These are phyloP conservation scores for Phoenix roebelenii DNA, from an alignment of 176 grass and related monocot genomes.

Conservation along the genomic window DNA sequence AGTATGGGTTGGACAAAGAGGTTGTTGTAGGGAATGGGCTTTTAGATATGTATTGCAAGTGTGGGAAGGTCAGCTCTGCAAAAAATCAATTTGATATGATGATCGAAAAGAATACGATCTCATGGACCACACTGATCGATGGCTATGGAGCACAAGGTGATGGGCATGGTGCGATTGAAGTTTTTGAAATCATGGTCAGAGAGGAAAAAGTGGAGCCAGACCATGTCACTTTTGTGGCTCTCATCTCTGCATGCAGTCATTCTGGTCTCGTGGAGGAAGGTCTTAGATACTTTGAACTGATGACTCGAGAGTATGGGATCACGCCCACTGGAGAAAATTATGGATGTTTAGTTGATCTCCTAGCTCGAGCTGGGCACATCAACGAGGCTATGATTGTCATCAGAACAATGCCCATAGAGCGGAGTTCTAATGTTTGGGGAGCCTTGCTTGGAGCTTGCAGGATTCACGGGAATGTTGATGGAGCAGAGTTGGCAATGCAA, in stretches of 20 bases:
- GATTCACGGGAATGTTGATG: conserved; percentile 18
- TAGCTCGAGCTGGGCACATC: conserved; percentile 22
- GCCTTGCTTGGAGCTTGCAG: neutral
- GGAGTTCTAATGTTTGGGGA: conserved; percentile 23
- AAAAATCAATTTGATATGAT: conserved; percentile 22
- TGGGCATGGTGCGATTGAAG: conserved; percentile 16
- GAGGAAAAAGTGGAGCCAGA: conserved; percentile 17
- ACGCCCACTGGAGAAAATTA: conserved; percentile 28
- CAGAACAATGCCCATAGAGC: conserved; percentile 5
- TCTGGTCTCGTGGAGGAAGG: conserved; percentile 26
- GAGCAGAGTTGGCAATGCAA: conserved; percentile 10
- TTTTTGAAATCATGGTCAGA: conserved; percentile 22
- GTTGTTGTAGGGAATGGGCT: conserved; percentile 21
- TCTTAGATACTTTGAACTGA: conserved; percentile 21
- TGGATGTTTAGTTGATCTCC: conserved; percentile 28
- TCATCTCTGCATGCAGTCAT: conserved; percentile 34
- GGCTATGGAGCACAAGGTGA: conserved; percentile 26
- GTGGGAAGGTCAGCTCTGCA: conserved; percentile 13
- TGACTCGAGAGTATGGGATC: conserved; percentile 18
- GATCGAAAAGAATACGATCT: conserved; percentile 11
- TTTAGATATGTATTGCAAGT: conserved; percentile 30
- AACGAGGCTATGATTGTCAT: conserved; percentile 22
- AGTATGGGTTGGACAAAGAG: conserved; percentile 19
- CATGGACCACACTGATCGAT: conserved; percentile 26
- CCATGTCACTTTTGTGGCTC: conserved; percentile 22